Conservation (phyloP, 2,329 filamentous ascomycete species). For the Nannizziopsis arthrosporioides region DNA sequence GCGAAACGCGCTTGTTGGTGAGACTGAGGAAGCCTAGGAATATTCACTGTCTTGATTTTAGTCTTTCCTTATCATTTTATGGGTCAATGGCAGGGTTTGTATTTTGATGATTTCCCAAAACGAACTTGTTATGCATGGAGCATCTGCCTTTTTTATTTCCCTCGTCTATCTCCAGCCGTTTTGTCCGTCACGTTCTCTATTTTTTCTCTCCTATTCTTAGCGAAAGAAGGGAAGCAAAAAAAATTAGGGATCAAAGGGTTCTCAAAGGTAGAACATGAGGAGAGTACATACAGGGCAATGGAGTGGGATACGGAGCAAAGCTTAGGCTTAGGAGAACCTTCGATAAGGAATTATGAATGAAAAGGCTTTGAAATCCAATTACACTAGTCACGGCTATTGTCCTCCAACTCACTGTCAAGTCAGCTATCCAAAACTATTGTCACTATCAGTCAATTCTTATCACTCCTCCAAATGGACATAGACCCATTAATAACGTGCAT, state of each 20-base stretch:
- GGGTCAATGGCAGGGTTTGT: slow-evolving; percentile 13
- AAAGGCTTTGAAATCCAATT: slow-evolving; percentile 6
- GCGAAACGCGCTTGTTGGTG: slow-evolving; percentile 72
- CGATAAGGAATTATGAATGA: slow-evolving; percentile 10
- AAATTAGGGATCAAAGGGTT: slow-evolving; percentile 2
- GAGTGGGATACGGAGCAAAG: slow-evolving; percentile 2
- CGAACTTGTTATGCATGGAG: slow-evolving; percentile 10
- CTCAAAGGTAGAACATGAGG: slow-evolving; percentile 2
- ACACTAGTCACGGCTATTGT: background rate
- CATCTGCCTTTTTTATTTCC: slow-evolving; percentile 4
- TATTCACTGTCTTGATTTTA: slow-evolving; percentile 12
- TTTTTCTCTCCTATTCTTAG: slow-evolving; percentile 2
- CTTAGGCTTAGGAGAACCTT: slow-evolving; percentile 1
- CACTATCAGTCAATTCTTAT: too few species aligned
- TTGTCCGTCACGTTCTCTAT: background rate
- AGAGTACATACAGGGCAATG: slow-evolving; percentile 1
- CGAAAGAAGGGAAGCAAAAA: background rate
- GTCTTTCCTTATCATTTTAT: slow-evolving; percentile 13
- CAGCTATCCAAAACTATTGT: too few species aligned
- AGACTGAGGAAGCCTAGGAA: slow-evolving; percentile 32
- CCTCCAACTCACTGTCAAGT: too few species aligned
- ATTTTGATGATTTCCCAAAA: slow-evolving; percentile 14
- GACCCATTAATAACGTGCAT: too few species aligned
- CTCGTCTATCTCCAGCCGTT: slow-evolving; percentile 3
- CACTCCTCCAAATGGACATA: too few species aligned